A percentile compares a stretch with the other conserved stretches of the same genome.
Evolutionary conservation across 495 filamentous ascomycete species (phyloP).

Genomic region (Neurospora sp.): DNA sequence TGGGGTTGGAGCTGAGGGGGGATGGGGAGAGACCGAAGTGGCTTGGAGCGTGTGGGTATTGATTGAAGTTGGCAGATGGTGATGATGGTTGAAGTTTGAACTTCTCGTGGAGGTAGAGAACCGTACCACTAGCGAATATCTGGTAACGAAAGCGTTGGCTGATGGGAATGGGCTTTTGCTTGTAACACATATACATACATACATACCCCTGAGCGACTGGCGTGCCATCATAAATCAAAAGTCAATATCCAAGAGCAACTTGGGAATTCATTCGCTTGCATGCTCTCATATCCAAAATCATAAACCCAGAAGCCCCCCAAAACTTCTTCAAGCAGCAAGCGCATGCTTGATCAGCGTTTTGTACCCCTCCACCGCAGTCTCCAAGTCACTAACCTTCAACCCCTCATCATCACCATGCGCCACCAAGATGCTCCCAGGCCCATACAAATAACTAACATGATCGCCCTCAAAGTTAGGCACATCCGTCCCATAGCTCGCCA

Average conservation of each 20-base stretch:
- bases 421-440: conserved; percentile 78
- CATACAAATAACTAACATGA: conserved; percentile 79
- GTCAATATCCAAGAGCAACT: background rate
- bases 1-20: conserved; percentile 11
- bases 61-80: background rate
- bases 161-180: background rate
- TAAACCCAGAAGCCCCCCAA: background rate
- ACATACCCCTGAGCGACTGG: background rate
- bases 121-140: background rate
- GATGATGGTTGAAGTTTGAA: background rate
- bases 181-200: background rate
- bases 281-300: background rate
- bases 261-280: background rate
- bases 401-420: conserved; percentile 83
- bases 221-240: background rate
- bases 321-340: background rate
- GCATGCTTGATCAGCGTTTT: conserved; percentile 48
- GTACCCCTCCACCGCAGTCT: conserved; percentile 60
- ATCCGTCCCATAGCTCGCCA: conserved; percentile 90
- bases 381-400: conserved; percentile 56
- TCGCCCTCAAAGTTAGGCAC: conserved; percentile 63
- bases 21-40: background rate
- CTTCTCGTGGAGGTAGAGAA: background rate
- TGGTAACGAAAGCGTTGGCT: background rate
- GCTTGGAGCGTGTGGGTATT: background rate